Evolutionary conservation across 805 yeast genomes (phyloP).

Genomic region (Lachancea sp.): DNA sequence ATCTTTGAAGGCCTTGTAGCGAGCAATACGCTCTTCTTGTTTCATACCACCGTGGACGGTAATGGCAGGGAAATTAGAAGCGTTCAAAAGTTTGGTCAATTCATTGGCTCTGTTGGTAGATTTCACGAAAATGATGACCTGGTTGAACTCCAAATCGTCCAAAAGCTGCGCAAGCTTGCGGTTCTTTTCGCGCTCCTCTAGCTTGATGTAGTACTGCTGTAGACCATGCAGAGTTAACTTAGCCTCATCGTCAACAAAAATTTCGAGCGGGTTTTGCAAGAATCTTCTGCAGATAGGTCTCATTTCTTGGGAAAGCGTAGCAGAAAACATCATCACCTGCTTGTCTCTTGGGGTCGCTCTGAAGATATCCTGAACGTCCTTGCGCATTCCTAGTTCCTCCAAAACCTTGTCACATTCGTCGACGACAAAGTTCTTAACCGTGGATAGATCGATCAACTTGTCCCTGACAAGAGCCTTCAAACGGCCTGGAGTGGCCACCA

Average conservation of each 20-base stretch:
- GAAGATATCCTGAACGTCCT: conserved; percentile 97
- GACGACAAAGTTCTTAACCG: conserved; percentile 88
- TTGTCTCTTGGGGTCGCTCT: conserved; percentile 96
- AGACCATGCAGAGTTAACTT: conserved; percentile 96
- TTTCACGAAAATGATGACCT: conserved; percentile 93
- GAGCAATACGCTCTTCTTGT: conserved; percentile 96
- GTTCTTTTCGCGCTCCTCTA: conserved; percentile 88
- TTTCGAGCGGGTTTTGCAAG: conserved; percentile 96
- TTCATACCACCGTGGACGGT: conserved; percentile 93
- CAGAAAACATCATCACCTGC: conserved; percentile 99
- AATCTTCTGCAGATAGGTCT: conserved; percentile 96
- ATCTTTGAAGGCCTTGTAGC: conserved; percentile 94
- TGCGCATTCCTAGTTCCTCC: conserved; percentile 89
- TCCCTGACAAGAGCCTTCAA: conserved; percentile 90
- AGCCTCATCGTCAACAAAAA: conserved; percentile 95
- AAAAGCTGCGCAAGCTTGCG: conserved; percentile 84
- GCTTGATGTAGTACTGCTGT: conserved; percentile 91
- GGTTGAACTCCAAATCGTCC: conserved; percentile 94
- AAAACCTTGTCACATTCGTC: conserved; percentile 98
- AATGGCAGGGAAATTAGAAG: conserved; percentile 93
- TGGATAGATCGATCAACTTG: conserved; percentile 76
- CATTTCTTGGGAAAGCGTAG: conserved; percentile 88
- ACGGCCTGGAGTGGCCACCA: conserved; percentile 98
- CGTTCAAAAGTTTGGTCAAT: conserved; percentile 79
- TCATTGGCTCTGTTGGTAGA: conserved; percentile 89